These are phyloP conservation scores for Colletotrichum salicis DNA, from an alignment of 2,329 filamentous ascomycete species.

Conservation along the genomic window DNA sequence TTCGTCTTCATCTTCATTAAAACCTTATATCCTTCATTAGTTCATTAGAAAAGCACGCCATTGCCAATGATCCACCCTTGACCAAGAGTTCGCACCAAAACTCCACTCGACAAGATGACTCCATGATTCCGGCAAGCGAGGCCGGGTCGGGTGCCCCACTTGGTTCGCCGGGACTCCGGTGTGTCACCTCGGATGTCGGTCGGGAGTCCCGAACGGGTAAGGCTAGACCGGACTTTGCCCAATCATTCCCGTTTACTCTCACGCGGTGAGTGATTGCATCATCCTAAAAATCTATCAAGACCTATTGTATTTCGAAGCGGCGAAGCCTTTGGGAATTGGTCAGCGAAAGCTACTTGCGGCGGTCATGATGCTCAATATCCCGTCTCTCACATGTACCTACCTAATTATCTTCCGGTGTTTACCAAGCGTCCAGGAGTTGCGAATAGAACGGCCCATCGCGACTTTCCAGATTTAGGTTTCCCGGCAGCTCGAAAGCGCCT, in stretches of 20 bases:
- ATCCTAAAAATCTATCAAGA: too few species aligned
- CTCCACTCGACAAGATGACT: background rate
- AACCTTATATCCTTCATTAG: background rate
- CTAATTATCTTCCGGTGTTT: too few species aligned
- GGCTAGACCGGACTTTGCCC: background rate
- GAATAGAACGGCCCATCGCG: too few species aligned
- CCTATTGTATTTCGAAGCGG: too few species aligned
- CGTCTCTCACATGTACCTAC: background rate
- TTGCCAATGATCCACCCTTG: background rate
- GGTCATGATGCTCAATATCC: background rate
- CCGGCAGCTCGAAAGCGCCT: too few species aligned
- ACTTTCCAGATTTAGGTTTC: too few species aligned
- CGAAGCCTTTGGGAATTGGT: background rate
- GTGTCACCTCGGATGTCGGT: slow-evolving; percentile 18
- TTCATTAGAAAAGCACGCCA: slow-evolving; percentile 5
- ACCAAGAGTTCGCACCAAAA: background rate
- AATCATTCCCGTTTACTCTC: slow-evolving; percentile 30
- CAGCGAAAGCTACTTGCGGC: too few species aligned
- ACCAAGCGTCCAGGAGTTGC: too few species aligned
- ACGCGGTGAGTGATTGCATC: background rate
- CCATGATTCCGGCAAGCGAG: background rate
- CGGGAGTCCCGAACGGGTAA: slow-evolving; percentile 23
- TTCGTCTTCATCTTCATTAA: background rate
- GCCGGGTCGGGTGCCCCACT: slow-evolving; percentile 13
- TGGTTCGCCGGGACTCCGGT: slow-evolving; percentile 6